A percentile compares a stretch with the other conserved stretches of the same genome.
phyloP scores from a whole-genome alignment of 2,329 filamentous ascomycete genomes.

The Apiospora arundinis region DNA sequence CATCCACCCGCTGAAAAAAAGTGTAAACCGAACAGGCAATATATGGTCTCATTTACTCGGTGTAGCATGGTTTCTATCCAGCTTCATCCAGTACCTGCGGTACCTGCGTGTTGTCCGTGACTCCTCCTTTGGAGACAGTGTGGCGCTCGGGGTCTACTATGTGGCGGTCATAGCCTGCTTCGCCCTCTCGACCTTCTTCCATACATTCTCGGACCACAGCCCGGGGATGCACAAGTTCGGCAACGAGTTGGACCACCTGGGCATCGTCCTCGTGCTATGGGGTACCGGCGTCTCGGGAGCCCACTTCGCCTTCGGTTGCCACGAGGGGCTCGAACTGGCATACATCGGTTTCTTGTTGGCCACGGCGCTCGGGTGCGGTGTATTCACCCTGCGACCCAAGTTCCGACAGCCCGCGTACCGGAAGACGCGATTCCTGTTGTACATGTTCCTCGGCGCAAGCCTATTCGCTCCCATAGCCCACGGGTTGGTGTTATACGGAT shows the following conservation, averaged over 20 bases:
- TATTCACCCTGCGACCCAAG: slow-evolving; percentile 36
- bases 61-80: slow-evolving; percentile 32
- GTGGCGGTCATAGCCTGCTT: slow-evolving; percentile 37
- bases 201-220: slow-evolving; percentile 41
- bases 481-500: slow-evolving; percentile 30
- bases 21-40: slow-evolving; percentile 30
- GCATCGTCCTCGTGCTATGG: slow-evolving; percentile 39
- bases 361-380: slow-evolving; percentile 31
- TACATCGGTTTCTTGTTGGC: slow-evolving; percentile 32
- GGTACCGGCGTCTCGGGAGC: slow-evolving; percentile 34
- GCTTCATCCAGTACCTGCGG: slow-evolving; percentile 9
- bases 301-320: slow-evolving; percentile 37
- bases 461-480: slow-evolving; percentile 36
- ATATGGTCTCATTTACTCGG: slow-evolving; percentile 41
- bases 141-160: slow-evolving; percentile 34
- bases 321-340: slow-evolving; percentile 25
- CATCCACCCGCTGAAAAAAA: background rate
- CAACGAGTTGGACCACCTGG: slow-evolving; percentile 40
- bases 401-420: slow-evolving; percentile 36
- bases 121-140: slow-evolving; percentile 19
- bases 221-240: slow-evolving; percentile 35
- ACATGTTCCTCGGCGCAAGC: slow-evolving; percentile 33
- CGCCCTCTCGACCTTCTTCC: slow-evolving; percentile 34
- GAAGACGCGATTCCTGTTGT: slow-evolving; percentile 33
- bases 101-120: background rate